Evolutionary conservation across 768 basidiomycete genomes (phyloP), one percentile per base, ranked within the genome.

Genomic region (Serendipita sp.): DNA sequence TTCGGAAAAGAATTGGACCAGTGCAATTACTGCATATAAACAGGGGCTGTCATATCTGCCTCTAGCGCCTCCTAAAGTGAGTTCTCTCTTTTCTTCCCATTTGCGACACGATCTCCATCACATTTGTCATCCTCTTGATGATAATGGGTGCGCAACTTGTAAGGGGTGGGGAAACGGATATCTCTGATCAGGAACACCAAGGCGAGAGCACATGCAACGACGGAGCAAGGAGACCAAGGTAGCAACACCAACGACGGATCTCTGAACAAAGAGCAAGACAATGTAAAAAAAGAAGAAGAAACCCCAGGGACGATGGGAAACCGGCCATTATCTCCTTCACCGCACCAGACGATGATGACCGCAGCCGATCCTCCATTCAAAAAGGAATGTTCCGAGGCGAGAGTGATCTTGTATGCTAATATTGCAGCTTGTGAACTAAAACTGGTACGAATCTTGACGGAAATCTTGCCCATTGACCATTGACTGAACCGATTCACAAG

Each of bases 361-460:
- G 15, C 52, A 13, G 52, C 52, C 27, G n/a, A 60, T 23, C 67
- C 71, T 13, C 74, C 72, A 36, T 65, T 79, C n/a, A 77, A 83
- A 43, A 45, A 68, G 43, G 76, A 82, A 62, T 80, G 77, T 67
- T 74, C 76, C 11, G 84, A 83, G 69, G 77, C 80, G 29, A 80
- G 89, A 63, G 83, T 91, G 34, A 77, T 89, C 15, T 71, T 94
- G 68, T 81, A 88, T 71, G 85, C 87, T n/a, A 97, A 97, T 71
- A 83, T 95, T 44, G 92, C 80, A 0, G 93, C 92, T 62, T 94
- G 91, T 69, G 77, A 84, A 71, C 78, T 88, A 3, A 89, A 90
- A 69, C 73, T 89, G 73, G 91, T 89, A 69, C 70, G 84, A 23
- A 23, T 23, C 23, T 23, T 23, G 23, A 23, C 23, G 23, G 23